Base-by-base conservation (phyloP, 768 basidiomycete species). In the Suillus weaverae region DNA sequence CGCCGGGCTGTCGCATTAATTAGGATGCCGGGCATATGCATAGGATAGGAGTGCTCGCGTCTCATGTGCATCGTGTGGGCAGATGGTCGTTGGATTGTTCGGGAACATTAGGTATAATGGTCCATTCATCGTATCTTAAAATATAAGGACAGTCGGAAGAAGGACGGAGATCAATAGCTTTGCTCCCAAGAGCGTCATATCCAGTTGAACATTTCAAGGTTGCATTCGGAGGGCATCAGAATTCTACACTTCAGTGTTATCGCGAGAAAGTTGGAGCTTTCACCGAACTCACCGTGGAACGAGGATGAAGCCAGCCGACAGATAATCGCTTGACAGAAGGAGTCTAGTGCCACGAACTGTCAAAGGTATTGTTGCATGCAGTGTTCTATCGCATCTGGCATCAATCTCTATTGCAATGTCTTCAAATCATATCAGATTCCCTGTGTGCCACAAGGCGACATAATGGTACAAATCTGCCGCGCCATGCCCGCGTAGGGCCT, bases 271-370 rank as follows among this genome's bases (percentile, higher is more conserved):
- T 32, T 8, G 4, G 16, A 32, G 2, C 1, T n/a, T 54, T 33
- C 10, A 10, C 53, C 33, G 33, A 5, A 13, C 33, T 54, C 30
- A 11, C 33, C 32, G 32, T 33, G 53, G 20, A 0, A 20, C 11
- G 3, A 16, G 16, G 10, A 33, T 33, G 51, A 14, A 53, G 33
- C 18, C 20, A 54, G 33, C 33, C 11, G 20, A 35, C 20, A 35
- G 32, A 35, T n/a, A 35, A 8, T 33, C 32, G 32, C 20, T 53
- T 20, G 16, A 30, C 26, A 18, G 50, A 51, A 51, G 4, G 26
- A 33, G 51, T 53, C 16, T 18, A 53, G 30, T 32, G 16, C 89
- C 87, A 50, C 90, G 85, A 54, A 97, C 83, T 86, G 70, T 94
- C 91, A 32, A 97, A 82, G 11, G 86, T 85, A 62, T 91, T 87